Evolutionary conservation across 2,329 filamentous ascomycete species (phyloP).

Genomic region (Epichloe sibirici): DNA sequence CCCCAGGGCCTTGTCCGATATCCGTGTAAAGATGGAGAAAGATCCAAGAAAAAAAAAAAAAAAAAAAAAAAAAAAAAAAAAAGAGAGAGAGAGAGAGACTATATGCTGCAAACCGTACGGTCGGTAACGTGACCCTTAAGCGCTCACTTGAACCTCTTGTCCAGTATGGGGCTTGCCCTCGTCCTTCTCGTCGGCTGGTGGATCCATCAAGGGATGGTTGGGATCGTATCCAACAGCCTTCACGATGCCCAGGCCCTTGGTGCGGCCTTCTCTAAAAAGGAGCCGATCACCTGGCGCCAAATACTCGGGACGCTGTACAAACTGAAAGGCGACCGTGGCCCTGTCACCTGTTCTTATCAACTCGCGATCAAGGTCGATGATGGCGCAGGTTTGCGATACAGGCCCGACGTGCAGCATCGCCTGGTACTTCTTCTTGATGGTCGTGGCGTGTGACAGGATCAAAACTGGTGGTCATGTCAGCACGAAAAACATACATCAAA

Average conservation of each 20-base stretch:
- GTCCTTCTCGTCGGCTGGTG: neutral
- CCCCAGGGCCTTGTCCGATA: no score
- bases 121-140: neutral
- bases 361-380: slow-evolving; percentile 94
- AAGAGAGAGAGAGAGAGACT: neutral
- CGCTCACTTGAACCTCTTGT: slow-evolving; percentile 3
- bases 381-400: slow-evolving; percentile 88
- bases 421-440: slow-evolving; percentile 93
- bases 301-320: slow-evolving; percentile 90
- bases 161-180: neutral
- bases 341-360: slow-evolving; percentile 90
- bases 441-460: slow-evolving; percentile 90
- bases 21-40: no score
- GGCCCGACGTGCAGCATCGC: slow-evolving; percentile 96
- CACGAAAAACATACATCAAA: neutral
- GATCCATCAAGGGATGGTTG: slow-evolving; percentile 27
- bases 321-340: slow-evolving; percentile 88
- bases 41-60: neutral
- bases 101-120: no score
- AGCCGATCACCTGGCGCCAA: slow-evolving; percentile 78
- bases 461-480: slow-evolving; percentile 44
- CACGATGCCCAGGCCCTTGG: slow-evolving; percentile 90
- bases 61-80: neutral
- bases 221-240: slow-evolving; percentile 83
- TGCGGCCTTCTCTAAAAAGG: slow-evolving; percentile 86